A percentile compares a stretch with the other conserved stretches of the same genome.
These are phyloP conservation scores for Thielaviopsis ethacetica DNA, from an alignment of 2,329 filamentous ascomycete species.

Conservation along the genomic window DNA sequence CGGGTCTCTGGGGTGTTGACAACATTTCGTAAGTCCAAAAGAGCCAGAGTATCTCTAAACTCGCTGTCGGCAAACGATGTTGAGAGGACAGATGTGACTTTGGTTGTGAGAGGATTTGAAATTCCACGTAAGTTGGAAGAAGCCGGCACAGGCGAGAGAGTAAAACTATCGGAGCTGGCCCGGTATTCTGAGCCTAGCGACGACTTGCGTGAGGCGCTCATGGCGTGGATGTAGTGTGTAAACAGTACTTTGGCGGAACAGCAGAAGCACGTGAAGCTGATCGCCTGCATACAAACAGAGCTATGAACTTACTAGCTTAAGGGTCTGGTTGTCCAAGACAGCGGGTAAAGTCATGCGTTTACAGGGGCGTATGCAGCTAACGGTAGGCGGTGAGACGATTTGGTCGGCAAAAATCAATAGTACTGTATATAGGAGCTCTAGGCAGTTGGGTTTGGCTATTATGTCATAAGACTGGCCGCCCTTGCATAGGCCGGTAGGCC, in stretches of 20 bases:
- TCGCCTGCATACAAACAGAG: not conserved
- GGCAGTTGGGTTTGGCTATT: not conserved
- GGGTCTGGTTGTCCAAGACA: not conserved
- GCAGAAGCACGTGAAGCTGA: not conserved
- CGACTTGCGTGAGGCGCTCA: not conserved
- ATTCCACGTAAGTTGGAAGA: conserved; percentile 19
- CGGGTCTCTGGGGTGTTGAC: conserved; percentile 64
- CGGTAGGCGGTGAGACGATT: not conserved
- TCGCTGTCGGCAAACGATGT: conserved; percentile 86
- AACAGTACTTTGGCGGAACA: not conserved
- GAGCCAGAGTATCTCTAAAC: conserved; percentile 66
- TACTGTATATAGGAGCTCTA: not conserved
- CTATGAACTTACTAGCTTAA: not conserved
- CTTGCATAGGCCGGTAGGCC: not conserved
- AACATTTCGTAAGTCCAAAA: conserved; percentile 57
- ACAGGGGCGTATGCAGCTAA: not conserved
- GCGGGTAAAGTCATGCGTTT: not conserved
- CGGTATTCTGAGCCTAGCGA: not conserved
- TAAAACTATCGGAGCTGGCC: not conserved
- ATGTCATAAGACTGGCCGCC: conserved; percentile 1
- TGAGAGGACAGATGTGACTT: conserved; percentile 73
- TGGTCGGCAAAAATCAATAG: not conserved
- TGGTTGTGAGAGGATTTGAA: conserved; percentile 51
- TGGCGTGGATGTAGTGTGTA: not conserved
- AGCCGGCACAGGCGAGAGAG: conserved; percentile 16